Evolutionary conservation across 345 rosid genomes (phyloP), one percentile per base, ranked within the genome.

Genomic region (Lepidium africanum): DNA sequence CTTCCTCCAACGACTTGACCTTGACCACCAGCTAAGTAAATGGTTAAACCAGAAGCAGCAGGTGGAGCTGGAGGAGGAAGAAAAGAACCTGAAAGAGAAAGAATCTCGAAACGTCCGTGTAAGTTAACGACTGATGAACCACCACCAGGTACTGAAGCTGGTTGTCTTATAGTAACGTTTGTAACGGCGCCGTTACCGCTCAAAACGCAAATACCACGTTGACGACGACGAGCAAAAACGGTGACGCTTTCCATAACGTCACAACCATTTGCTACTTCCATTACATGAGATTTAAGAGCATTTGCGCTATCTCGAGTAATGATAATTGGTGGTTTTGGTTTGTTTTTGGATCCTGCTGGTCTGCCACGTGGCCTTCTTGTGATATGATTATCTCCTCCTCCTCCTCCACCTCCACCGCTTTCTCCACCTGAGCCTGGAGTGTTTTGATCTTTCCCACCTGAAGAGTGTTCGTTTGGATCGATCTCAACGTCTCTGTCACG

Each of bases 1-100:
- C 86, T 83, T 11, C 98, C 98, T n/a, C 98, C 98, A 5, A 92
- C 87, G 11, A 92, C 96, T 25, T 90, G 98, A 3, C 98, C 98
- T 76, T 92, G 98, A 25, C 98, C 96, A n/a, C 96, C 96, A 25
- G 96, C 96, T 65, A 92, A 58, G 55, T 92, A 92, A 42, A 92
- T 84, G 5, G 96, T 88, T 75, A 92, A 73, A 53, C 88, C 93
- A 0, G 98, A 86, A 0, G 96, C 94, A 13, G 96, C 93, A 7
- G 93, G 86, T 9, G 98, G 98, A 2, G 96, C 98, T 0, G 98
- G 98, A 2, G 98, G 98, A 15, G 98, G 98, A 36, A 92, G 78
- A 67, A 90, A 87, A 10, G 96, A 90, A 0, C 98, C 98, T 0
- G 96, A 85, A 13, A 92, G 83, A 8, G 98, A 92, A 49, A 92